These are phyloP conservation scores for Panicum virgatum DNA, from an alignment of 202 grass and related monocot genomes.

Conservation along the genomic window DNA sequence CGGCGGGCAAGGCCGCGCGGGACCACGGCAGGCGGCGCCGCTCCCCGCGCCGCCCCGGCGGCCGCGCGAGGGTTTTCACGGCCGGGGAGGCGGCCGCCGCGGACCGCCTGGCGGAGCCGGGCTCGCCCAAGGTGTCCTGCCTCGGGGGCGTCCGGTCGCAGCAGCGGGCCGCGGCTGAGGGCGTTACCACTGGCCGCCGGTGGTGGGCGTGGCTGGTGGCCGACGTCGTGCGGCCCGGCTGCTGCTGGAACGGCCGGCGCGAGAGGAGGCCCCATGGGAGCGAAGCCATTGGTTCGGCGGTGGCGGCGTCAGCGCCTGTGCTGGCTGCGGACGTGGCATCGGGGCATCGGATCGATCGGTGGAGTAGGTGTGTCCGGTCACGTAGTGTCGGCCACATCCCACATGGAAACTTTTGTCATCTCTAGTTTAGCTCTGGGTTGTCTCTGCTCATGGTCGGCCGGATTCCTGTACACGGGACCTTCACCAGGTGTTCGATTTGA, in stretches of 20 bases:
- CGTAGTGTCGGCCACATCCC: conserved; percentile 32
- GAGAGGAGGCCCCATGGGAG: neutral
- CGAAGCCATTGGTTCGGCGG: neutral
- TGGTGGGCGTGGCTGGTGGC: neutral
- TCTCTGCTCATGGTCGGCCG: neutral
- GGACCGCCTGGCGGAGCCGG: conserved; percentile 35
- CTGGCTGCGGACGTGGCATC: neutral
- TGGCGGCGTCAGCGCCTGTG: neutral
- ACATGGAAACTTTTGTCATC: neutral
- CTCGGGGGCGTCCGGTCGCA: conserved; percentile 63
- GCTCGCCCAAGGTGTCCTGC: conserved; percentile 83
- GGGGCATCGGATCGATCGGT: neutral
- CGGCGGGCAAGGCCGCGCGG: conserved; percentile 33
- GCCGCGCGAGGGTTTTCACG: conserved; percentile 50
- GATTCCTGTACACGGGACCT: neutral
- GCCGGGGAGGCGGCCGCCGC: conserved; percentile 39
- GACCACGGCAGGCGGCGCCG: conserved; percentile 1
- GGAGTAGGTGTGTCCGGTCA: neutral
- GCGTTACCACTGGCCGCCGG: neutral
- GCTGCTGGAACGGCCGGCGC: neutral
- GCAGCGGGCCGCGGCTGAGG: neutral
- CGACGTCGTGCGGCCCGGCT: neutral
- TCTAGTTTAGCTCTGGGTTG: neutral
- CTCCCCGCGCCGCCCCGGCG: conserved; percentile 18
- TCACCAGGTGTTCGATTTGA: neutral